Percentiles rank a stretch among this genome's conserved stretches.
phyloP scores from a whole-genome alignment of 495 filamentous ascomycete genomes.

The Jackrogersella multiformis region DNA sequence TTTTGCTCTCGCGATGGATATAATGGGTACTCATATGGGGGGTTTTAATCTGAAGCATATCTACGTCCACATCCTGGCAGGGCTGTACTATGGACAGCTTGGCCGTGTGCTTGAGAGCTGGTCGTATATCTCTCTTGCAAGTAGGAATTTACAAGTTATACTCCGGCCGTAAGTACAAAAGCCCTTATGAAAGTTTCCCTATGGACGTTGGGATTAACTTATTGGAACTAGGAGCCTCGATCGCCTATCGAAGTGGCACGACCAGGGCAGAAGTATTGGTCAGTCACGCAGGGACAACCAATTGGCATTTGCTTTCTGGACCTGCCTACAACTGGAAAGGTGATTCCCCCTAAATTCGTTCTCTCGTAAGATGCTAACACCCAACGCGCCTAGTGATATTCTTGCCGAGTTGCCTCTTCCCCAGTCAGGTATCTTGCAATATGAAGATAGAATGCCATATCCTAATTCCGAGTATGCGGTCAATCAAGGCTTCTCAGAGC shows the following conservation, averaged over 20 bases:
- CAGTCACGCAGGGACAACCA: constrained; percentile 62
- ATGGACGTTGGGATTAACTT: not conserved
- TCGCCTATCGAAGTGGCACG: constrained; percentile 51
- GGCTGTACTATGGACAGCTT: constrained; percentile 87
- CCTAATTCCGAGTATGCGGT: constrained; percentile 61
- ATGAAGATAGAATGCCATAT: constrained; percentile 72
- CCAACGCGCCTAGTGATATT: constrained; percentile 72
- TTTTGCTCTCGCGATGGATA: constrained; percentile 84
- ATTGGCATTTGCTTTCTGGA: constrained; percentile 87
- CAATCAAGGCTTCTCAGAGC: constrained; percentile 54
- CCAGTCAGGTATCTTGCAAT: constrained; percentile 78
- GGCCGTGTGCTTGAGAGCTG: constrained; percentile 90
- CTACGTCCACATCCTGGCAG: constrained; percentile 85
- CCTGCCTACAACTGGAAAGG: constrained; percentile 93
- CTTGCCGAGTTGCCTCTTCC: constrained; percentile 87
- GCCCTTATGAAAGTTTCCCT: not conserved
- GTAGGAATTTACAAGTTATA: constrained; percentile 77
- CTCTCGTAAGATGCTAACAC: constrained; percentile 7
- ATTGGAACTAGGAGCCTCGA: constrained; percentile 52
- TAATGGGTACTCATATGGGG: constrained; percentile 82
- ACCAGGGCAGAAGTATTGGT: constrained; percentile 38
- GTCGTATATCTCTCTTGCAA: constrained; percentile 83
- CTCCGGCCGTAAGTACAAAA: constrained; percentile 71
- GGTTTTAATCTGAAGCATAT: constrained; percentile 82
- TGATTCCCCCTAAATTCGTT: constrained; percentile 46